These are phyloP conservation scores for Insectozyma bohioensis DNA, from an alignment of 1,139 yeast genomes.

Conservation along the genomic window DNA sequence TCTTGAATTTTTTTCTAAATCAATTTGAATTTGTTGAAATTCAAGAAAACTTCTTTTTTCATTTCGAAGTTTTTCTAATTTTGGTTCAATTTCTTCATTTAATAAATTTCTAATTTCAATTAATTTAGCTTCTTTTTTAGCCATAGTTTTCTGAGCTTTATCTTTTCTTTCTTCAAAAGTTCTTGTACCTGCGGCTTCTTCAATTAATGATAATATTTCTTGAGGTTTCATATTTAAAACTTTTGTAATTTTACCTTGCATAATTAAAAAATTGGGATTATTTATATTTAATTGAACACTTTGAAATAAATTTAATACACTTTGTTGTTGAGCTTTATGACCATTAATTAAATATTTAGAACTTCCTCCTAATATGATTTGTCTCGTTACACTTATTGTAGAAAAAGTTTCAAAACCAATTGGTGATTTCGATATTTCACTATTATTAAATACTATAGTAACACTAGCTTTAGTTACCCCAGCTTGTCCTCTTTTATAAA, in stretches of 20 bases:
- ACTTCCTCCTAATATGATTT: slow-evolving; percentile 86
- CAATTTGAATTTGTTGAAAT: slow-evolving; percentile 80
- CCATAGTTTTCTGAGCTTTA: slow-evolving; percentile 88
- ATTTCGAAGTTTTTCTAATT: slow-evolving; percentile 72
- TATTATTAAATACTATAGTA: slow-evolving; percentile 89
- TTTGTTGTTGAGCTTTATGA: slow-evolving; percentile 93
- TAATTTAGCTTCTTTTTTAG: slow-evolving; percentile 83
- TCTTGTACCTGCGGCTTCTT: slow-evolving; percentile 98
- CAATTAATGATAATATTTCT: slow-evolving; percentile 86
- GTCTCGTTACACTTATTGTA: slow-evolving; percentile 89
- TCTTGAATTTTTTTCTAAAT: slow-evolving; percentile 71
- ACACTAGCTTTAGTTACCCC: slow-evolving; percentile 98
- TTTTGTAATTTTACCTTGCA: slow-evolving; percentile 98
- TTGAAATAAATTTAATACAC: slow-evolving; percentile 87
- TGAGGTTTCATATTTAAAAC: slow-evolving; percentile 94
- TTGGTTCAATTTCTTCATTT: slow-evolving; percentile 90
- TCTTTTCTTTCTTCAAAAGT: slow-evolving; percentile 94
- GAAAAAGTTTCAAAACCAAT: slow-evolving; percentile 81
- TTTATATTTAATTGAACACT: slow-evolving; percentile 94
- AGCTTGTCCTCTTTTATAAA: slow-evolving; percentile 96
- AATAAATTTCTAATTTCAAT: slow-evolving; percentile 72
- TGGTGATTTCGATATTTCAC: slow-evolving; percentile 74
- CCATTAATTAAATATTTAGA: slow-evolving; percentile 94
- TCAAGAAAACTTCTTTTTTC: slow-evolving; percentile 85
- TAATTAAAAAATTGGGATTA: slow-evolving; percentile 93